Evolutionary conservation across 108 stramenopile genomes (phyloP).

Genomic region (Cyclotella sp.): DNA sequence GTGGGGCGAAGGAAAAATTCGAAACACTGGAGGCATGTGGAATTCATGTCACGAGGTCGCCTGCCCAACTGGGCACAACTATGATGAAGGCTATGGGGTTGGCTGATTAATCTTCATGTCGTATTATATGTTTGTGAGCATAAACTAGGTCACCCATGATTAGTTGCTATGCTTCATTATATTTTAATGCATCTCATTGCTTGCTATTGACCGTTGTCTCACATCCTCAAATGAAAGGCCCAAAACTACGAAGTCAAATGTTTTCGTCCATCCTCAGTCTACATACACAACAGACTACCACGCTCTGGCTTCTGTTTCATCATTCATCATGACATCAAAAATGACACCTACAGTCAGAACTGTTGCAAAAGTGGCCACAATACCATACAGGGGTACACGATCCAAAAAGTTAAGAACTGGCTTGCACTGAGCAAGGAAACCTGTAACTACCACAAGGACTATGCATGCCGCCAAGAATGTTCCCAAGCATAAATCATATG

Average conservation of each 20-base stretch:
- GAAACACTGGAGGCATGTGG: constrained; percentile 94
- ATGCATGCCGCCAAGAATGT: constrained; percentile 69
- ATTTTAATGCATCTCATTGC: too few relatives aligned
- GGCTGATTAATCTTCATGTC: constrained; percentile 6
- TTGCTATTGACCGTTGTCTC: too few relatives aligned
- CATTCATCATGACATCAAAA: constrained; percentile 26
- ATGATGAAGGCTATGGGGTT: constrained; percentile 96
- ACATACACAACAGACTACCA: too few relatives aligned
- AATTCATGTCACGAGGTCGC: constrained; percentile 91
- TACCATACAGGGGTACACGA: constrained; percentile 64
- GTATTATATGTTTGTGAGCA: neutral
- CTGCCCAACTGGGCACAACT: constrained; percentile 93
- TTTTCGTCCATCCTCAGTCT: neutral
- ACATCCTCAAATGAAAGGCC: too few relatives aligned
- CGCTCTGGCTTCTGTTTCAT: neutral
- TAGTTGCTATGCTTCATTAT: too few relatives aligned
- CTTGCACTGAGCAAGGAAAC: constrained; percentile 56
- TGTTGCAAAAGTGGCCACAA: constrained; percentile 66
- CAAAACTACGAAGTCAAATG: neutral
- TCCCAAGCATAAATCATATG: constrained; percentile 64
- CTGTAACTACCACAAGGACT: constrained; percentile 54
- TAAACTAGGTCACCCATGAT: too few relatives aligned
- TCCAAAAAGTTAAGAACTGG: constrained; percentile 70
- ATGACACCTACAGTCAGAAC: constrained; percentile 59
- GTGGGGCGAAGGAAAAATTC: constrained; percentile 96